A percentile compares a stretch with the other conserved stretches of the same genome.
phyloP scores from a whole-genome alignment of 192 early-diverging fungal genomes.

The Thamnidium elegans region DNA sequence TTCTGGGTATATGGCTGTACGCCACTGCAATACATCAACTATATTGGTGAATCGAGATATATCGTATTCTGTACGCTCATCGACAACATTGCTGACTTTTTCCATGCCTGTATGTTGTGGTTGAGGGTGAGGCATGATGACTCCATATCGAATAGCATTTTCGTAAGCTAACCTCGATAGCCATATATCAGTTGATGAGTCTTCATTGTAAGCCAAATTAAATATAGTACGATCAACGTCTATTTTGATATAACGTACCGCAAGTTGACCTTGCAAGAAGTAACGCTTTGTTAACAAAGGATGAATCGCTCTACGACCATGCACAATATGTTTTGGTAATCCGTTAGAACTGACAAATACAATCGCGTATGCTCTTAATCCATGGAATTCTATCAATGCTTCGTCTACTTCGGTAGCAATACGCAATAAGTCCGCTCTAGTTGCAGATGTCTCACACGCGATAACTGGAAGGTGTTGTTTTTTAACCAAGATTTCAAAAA shows the following conservation, averaged over 20 bases:
- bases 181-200: conserved; percentile 45
- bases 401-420: conserved; percentile 56
- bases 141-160: conserved; percentile 19
- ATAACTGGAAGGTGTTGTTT: conserved; percentile 75
- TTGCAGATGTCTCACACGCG: conserved; percentile 59
- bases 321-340: conserved; percentile 68
- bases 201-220: conserved; percentile 57
- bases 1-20: conserved; percentile 60
- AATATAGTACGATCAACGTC: conserved; percentile 60
- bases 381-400: conserved; percentile 56
- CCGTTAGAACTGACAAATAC: conserved; percentile 54
- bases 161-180: conserved; percentile 38
- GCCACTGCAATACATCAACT: conserved; percentile 72
- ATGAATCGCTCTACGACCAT: conserved; percentile 66
- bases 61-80: conserved; percentile 70
- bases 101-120: conserved; percentile 73
- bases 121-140: conserved; percentile 36
- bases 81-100: conserved; percentile 55
- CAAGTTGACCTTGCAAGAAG: conserved; percentile 61
- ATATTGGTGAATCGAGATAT: conserved; percentile 65
- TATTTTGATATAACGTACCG: conserved; percentile 52
- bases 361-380: conserved; percentile 60
- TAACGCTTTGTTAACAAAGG: conserved; percentile 60
- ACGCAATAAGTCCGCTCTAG: conserved; percentile 45
- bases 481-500: conserved; percentile 66